Percentiles rank a stretch among this genome's conserved stretches.
Conservation (phyloP, 345 rosid species). For the Eucalyptus coolabah region DNA sequence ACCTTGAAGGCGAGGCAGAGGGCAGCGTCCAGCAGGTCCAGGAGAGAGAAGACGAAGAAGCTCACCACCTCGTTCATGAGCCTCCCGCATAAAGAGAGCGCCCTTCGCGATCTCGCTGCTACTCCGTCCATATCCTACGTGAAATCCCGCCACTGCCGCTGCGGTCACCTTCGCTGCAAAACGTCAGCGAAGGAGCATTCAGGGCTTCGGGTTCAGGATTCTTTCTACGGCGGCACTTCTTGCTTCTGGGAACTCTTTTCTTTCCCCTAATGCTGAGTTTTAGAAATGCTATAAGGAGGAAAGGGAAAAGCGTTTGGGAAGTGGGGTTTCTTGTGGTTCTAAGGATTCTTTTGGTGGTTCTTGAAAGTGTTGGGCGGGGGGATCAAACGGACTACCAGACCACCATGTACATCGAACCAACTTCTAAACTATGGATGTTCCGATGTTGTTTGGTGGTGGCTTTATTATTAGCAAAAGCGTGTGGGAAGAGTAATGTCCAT, state of each 20-base stretch:
- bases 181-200: not conserved
- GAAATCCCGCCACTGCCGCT: not conserved
- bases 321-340: not conserved
- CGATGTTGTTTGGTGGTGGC: not conserved
- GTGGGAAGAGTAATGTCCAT: not conserved
- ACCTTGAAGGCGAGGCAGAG: conserved; percentile 67
- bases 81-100: conserved; percentile 21
- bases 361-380: not conserved
- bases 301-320: not conserved
- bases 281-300: not conserved
- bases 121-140: conserved; percentile 2
- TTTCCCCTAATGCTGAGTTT: not conserved
- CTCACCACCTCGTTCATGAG: conserved; percentile 39
- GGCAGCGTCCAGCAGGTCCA: conserved; percentile 62
- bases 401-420: not conserved
- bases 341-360: not conserved
- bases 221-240: not conserved
- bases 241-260: not conserved
- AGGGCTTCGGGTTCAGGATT: not conserved
- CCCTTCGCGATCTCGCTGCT: conserved; percentile 5
- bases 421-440: not conserved
- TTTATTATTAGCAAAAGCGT: not conserved
- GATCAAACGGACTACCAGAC: not conserved
- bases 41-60: conserved; percentile 66
- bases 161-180: not conserved